These are phyloP conservation scores for Eucalyptus sp. DNA, from an alignment of 345 rosid genomes.

Conservation along the genomic window DNA sequence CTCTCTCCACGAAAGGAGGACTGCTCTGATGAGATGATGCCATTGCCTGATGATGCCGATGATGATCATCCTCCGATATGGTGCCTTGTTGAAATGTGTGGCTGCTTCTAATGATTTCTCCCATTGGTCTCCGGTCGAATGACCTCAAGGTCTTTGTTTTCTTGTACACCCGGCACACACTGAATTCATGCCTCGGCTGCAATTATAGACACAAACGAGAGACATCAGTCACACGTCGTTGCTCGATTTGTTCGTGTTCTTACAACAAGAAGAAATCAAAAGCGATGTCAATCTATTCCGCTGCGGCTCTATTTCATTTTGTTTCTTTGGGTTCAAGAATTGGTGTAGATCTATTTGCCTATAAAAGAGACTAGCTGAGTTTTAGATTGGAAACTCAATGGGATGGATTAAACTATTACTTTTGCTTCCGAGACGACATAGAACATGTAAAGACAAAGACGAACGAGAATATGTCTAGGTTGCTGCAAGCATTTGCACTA, in stretches of 20 bases:
- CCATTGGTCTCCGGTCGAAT: conserved; percentile 31
- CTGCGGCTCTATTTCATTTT: not conserved
- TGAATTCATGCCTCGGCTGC: conserved; percentile 31
- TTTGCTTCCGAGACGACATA: not conserved
- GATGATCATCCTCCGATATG: not conserved
- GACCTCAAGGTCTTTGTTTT: conserved; percentile 21
- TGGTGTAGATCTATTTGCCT: not conserved
- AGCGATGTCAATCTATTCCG: not conserved
- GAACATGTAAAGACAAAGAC: not conserved
- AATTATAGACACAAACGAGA: not conserved
- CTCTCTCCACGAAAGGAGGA: not conserved
- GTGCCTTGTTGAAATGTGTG: not conserved
- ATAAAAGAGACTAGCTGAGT: not conserved
- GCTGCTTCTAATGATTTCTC: not conserved
- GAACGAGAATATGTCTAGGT: not conserved
- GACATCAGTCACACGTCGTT: not conserved
- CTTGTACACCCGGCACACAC: conserved; percentile 35
- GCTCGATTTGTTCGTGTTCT: not conserved
- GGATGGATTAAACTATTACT: not conserved
- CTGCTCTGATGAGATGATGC: not conserved
- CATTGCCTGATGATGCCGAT: not conserved
- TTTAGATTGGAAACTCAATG: not conserved
- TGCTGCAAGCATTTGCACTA: not conserved
- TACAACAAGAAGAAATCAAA: not conserved
- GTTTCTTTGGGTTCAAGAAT: not conserved